Evolutionary conservation across 2,329 filamentous ascomycete species (phyloP).

Genomic region (Colletotrichum simmondsii): DNA sequence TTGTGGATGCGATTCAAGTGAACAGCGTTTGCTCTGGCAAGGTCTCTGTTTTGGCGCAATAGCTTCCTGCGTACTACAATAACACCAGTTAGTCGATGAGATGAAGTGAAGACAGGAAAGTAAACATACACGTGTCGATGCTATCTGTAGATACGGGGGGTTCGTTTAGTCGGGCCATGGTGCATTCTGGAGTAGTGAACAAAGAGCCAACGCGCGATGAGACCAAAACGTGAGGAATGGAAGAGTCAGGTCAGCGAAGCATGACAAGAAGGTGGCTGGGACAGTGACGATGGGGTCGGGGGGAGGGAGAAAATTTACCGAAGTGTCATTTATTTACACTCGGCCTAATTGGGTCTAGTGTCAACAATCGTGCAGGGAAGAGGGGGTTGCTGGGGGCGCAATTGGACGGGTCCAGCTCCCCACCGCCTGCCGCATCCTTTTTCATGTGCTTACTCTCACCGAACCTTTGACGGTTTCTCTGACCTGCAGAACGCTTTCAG

Average conservation of each 20-base stretch:
- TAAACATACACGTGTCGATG: slow-evolving; percentile 75
- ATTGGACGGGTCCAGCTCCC: neutral
- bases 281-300: slow-evolving; percentile 29
- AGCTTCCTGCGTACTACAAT: slow-evolving; percentile 79
- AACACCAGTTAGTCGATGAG: slow-evolving; percentile 36
- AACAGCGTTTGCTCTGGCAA: slow-evolving; percentile 81
- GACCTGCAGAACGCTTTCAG: neutral
- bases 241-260: slow-evolving; percentile 20
- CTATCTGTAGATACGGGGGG: slow-evolving; percentile 74
- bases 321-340: slow-evolving; percentile 37
- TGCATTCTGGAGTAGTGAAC: slow-evolving; percentile 45
- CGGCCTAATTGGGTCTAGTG: slow-evolving; percentile 30
- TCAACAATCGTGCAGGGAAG: slow-evolving; percentile 3
- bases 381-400: slow-evolving; percentile 32
- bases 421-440: slow-evolving; percentile 13
- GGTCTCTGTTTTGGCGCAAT: slow-evolving; percentile 85
- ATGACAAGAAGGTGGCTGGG: slow-evolving; percentile 32
- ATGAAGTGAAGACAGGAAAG: neutral
- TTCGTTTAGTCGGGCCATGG: slow-evolving; percentile 87
- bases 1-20: slow-evolving; percentile 82
- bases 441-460: slow-evolving; percentile 21
- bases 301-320: slow-evolving; percentile 34
- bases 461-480: neutral
- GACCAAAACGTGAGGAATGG: slow-evolving; percentile 23
- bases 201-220: slow-evolving; percentile 6